Base-by-base conservation (phyloP, 2,329 filamentous ascomycete species). In the Stemphylium beticola region DNA sequence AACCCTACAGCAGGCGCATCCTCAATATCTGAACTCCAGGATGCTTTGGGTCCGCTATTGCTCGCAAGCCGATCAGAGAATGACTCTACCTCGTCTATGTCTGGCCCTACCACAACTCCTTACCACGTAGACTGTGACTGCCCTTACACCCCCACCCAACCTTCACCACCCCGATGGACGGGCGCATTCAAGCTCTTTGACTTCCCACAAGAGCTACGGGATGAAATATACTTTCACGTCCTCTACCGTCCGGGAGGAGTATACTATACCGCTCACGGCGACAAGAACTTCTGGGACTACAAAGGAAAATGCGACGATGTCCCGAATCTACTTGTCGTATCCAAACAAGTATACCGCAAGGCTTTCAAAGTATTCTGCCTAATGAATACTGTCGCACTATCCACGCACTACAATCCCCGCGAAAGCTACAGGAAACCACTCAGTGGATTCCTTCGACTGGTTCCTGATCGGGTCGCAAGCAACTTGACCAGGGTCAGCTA, bases 171-270 rank as follows among this genome's bases (percentile, higher is more conserved):
- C 36, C 48, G 43, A 42, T 62, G 57, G 61, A 61, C 53, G 22
- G 56, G 59, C 17, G 3, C 40, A 15, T 63, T 69, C 26, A 43
- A 20, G 11, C 24, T 49, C 1, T 43, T 52, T 8, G 24, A 42
- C 24, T 40, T 53, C 10, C 64, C 66, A 2, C 64, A 61, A 15
- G 66, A 69, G 37, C 47, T 69, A 2, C 56, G 64, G 14, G 65
- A 69, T 41, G 40, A 24, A 8, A 66, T 68, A 15, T 66, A 67
- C 36, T 58, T 48, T 26, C 43, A 61, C 40, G 37, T 45, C 20
- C 36, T 68, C 37, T 52, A 61, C 29, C 50, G 55, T 18, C 56
- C 58, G 11, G 32, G 47, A 24, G 34, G 40, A 12, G 18, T 58
- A 33, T 12, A 55, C 31, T 61, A 57, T 34, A 43, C 22, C 12